A percentile compares a stretch with the other conserved stretches of the same genome.
These are phyloP conservation scores for Ustilago crameri DNA, from an alignment of 1,284 basidiomycete species.

Conservation along the genomic window DNA sequence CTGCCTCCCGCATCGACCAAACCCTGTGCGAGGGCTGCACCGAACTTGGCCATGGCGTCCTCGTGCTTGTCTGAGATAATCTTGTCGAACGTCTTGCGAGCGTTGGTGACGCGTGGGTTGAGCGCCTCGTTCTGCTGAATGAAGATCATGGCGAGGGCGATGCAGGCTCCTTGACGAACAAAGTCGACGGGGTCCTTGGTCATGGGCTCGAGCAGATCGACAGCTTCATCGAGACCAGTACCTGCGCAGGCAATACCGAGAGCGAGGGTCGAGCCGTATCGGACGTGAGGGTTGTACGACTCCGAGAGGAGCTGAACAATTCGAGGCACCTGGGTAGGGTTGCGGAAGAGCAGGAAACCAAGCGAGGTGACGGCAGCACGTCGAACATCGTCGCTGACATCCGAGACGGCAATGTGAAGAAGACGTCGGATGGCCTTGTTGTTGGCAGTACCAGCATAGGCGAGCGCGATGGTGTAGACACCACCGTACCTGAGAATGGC, in stretches of 20 bases:
- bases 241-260: conserved; percentile 67
- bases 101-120: conserved; percentile 63
- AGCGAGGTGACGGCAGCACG: conserved; percentile 66
- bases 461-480: conserved; percentile 66
- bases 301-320: conserved; percentile 68
- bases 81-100: conserved; percentile 64
- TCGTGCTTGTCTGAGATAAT: conserved; percentile 67
- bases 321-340: conserved; percentile 67
- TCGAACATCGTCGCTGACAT: conserved; percentile 67
- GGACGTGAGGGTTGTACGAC: conserved; percentile 68
- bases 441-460: conserved; percentile 68
- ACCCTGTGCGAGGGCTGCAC: conserved; percentile 65
- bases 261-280: conserved; percentile 67
- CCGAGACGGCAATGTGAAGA: conserved; percentile 66
- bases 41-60: conserved; percentile 68
- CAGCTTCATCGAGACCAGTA: conserved; percentile 66
- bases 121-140: conserved; percentile 67
- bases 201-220: conserved; percentile 67
- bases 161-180: conserved; percentile 67
- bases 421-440: conserved; percentile 66
- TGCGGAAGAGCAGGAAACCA: conserved; percentile 68
- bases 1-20: conserved; percentile 67
- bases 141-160: conserved; percentile 66
- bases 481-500: conserved; percentile 67
- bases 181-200: conserved; percentile 68